phyloP scores from a whole-genome alignment of 192 early-diverging fungal genomes.

The Coemansia asiatica region DNA sequence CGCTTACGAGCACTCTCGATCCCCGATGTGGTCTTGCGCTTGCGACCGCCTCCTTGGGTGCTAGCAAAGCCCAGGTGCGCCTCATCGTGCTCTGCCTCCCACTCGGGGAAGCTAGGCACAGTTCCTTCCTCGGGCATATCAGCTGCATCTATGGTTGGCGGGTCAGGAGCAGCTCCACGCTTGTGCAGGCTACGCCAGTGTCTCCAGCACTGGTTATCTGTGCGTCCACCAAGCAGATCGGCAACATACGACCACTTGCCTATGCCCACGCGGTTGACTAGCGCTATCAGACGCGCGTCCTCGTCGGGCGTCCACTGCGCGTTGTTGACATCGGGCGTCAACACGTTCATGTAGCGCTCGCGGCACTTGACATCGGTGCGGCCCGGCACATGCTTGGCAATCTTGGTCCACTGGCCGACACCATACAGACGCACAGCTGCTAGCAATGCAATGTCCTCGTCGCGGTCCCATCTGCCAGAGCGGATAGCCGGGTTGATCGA shows the following conservation, averaged over 20 bases:
- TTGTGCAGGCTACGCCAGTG: slow-evolving; percentile 57
- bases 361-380: slow-evolving; percentile 78
- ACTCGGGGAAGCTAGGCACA: slow-evolving; percentile 52
- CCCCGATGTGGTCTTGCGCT: slow-evolving; percentile 53
- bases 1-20: slow-evolving; percentile 56
- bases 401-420: slow-evolving; percentile 66
- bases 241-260: slow-evolving; percentile 63
- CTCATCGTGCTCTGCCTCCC: slow-evolving; percentile 46
- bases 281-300: slow-evolving; percentile 47
- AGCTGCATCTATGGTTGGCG: slow-evolving; percentile 33
- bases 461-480: slow-evolving; percentile 63
- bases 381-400: slow-evolving; percentile 68
- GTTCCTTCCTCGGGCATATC: slow-evolving; percentile 46
- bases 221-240: slow-evolving; percentile 50
- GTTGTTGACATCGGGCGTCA: slow-evolving; percentile 60
- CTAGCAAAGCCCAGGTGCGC: slow-evolving; percentile 31
- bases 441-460: slow-evolving; percentile 68
- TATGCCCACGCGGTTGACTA: slow-evolving; percentile 50
- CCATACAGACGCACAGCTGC: slow-evolving; percentile 68
- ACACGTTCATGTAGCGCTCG: slow-evolving; percentile 73
- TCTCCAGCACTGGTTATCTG: slow-evolving; percentile 60
- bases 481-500: slow-evolving; percentile 67
- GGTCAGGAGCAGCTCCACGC: slow-evolving; percentile 52
- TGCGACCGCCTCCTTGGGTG: slow-evolving; percentile 46
- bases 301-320: slow-evolving; percentile 59